phyloP scores from a whole-genome alignment of 225 moss, liverwort and hornwort species.

The Straminergon stramineum region DNA sequence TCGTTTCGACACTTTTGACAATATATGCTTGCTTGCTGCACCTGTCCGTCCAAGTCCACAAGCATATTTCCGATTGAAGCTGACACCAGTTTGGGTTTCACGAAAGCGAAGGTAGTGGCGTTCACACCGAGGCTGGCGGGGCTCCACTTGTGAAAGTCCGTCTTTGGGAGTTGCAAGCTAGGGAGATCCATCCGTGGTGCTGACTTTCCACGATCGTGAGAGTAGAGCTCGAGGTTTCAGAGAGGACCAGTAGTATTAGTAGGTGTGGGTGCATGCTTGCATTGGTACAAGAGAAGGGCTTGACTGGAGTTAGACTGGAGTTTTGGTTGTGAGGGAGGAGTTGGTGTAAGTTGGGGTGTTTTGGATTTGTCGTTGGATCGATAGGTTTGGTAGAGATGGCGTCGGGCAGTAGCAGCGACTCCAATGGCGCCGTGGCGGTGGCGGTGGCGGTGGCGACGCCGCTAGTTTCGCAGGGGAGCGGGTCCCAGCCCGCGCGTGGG shows the following conservation, averaged over 20 bases:
- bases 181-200: not conserved
- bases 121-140: not conserved
- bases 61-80: not conserved
- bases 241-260: not conserved
- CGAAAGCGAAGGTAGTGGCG: not conserved
- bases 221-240: not conserved
- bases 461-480: constrained; percentile 22
- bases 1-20: not conserved
- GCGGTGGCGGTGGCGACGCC: not conserved
- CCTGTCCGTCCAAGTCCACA: not conserved
- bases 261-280: not conserved
- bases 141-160: not conserved
- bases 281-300: not conserved
- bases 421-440: not conserved
- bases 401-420: not conserved
- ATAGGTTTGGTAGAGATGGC: constrained; percentile 1
- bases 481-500: constrained; percentile 53
- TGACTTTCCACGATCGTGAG: not conserved
- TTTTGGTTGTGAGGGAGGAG: not conserved
- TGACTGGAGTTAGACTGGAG: not conserved
- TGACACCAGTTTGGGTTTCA: not conserved
- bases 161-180: not conserved
- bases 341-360: not conserved
- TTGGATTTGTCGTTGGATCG: not conserved
- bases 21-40: not conserved